Evolutionary conservation across 805 yeast species (phyloP), one percentile per base, ranked within the genome.

Genomic region (Metschnikowia anglica): DNA sequence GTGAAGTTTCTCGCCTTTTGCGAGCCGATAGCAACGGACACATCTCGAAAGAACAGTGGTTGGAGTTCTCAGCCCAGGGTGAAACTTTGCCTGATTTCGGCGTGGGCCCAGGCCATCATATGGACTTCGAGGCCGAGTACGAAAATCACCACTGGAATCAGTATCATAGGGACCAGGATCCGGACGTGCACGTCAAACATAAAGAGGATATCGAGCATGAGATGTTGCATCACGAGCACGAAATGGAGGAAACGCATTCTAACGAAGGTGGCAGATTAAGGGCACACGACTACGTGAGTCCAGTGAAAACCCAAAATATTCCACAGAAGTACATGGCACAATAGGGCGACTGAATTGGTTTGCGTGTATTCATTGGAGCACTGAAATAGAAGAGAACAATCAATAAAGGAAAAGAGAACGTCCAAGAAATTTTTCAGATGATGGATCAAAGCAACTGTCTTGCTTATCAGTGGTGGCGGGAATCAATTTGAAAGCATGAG

Each of bases 61-160:
- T 79, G 33, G 66, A 65, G 11, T 90, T 77, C 62, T 73, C 77
- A 7, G 61, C 62, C 2, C 65, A 62, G 10, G 95, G 95, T 7
- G 83, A 85, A 1, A 77, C 78, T 49, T 77, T 91, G 58, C 97
- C 97, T 1, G 97, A 91, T 62, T 80, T 90, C 61, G 95, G 96
- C 7, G 81, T 83, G 46, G 98, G 97, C 23, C 90, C 88, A 6
- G 96, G 96, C 20, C 97, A 90, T 59, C 97, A 90, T 66, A 83
- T 89, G 26, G 96, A 88, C 66, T 91, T 89, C 58, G 98, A 90
- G 63, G 76, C 80, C 53, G 97, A 90, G 61, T 91, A 90, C 60
- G 97, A 91, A 61, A 82, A 87, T 44, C 97, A 90, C 62, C 98
- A 90, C 62, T 91, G 97, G 97, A 77, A 82, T 47, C 72, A 88